Base-by-base conservation (phyloP, 1,284 basidiomycete genomes). In the Ceratobasidium sp. region DNA sequence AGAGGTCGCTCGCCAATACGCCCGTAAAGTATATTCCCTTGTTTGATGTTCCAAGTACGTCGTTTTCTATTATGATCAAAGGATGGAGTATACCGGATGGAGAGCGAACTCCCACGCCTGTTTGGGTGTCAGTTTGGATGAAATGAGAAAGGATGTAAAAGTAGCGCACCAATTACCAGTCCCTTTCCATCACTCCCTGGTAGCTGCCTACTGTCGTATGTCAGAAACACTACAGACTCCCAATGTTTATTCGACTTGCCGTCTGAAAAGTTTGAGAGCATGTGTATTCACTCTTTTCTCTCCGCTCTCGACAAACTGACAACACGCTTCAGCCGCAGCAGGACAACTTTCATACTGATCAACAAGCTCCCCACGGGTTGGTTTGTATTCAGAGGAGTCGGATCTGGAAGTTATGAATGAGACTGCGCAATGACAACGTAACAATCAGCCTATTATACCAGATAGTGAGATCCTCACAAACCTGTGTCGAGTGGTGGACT, bases 1-100 rank as follows among this genome's bases (percentile, higher is more conserved):
- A 43, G 2, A 25, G 35, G 22, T 54, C 50, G 17, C 32, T 10
- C 2, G 27, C 20, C 3, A 42, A 8, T 45, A 34, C 27, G n/a
- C 62, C 62, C 13, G 62, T 67, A 22, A 67, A 67, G n/a, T 53
- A 50, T 20, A 67, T 67, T 3, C 50, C 62, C 45, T 20, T 8
- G 45, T 20, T 20, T 6, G 45, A 6, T 20, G n/a, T 25, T 17
- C 22, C 25, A 32, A 27, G 15, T 32, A 25, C 32, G 45, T 50
- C 58, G 20, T 50, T 62, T 62, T 62, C 45, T 31, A 62, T 62
- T 31, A 50, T 12, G 15, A 50, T 35, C 4, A 65, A 31, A 13
- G 60, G 60, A 1, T 13, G 34, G 3, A 65, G n/a, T 1, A 52
- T 49, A 20, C 60, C 60, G 2, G 32, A 20, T 3, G 47, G 20